phyloP scores from a whole-genome alignment of 371 early-diverging fungal species.

The Pancytospora epiphaga region DNA sequence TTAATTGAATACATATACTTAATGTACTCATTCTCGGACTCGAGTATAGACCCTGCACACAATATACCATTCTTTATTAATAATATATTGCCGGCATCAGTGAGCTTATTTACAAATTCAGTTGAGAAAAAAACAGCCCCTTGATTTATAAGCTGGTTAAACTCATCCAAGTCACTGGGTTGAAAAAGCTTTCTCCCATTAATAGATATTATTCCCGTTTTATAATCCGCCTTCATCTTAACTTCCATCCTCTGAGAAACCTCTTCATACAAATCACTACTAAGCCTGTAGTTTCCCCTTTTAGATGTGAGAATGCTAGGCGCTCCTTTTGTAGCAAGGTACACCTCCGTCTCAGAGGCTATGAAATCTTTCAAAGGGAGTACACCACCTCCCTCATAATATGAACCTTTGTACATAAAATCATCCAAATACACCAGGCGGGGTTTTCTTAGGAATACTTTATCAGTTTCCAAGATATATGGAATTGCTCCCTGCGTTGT shows the following conservation, averaged over 20 bases:
- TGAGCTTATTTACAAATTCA: constrained; percentile 21
- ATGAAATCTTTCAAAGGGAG: background rate
- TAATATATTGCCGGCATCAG: constrained; percentile 15
- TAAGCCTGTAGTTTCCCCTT: constrained; percentile 35
- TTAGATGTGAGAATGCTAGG: constrained; percentile 14
- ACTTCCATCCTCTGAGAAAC: constrained; percentile 15
- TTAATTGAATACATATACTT: constrained; percentile 4
- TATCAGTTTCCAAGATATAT: background rate
- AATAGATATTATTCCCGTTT: constrained; percentile 15
- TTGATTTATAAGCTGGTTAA: background rate
- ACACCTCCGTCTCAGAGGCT: background rate
- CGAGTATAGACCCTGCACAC: background rate
- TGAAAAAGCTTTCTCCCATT: constrained; percentile 28
- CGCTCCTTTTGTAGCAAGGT: background rate
- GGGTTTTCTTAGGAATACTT: background rate
- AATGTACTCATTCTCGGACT: background rate
- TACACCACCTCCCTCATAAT: background rate
- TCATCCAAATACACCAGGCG: constrained; percentile 4
- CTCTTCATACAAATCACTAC: constrained; percentile 13
- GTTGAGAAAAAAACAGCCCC: constrained; percentile 20
- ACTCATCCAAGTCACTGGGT: constrained; percentile 7
- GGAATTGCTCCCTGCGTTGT: constrained; percentile 1
- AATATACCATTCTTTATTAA: constrained; percentile 14
- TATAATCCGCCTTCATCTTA: constrained; percentile 24
- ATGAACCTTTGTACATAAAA: constrained; percentile 14